A percentile compares a stretch with the other conserved stretches of the same genome.
Evolutionary conservation across 768 basidiomycete species (phyloP).

Genomic region (Kwoniella pini): DNA sequence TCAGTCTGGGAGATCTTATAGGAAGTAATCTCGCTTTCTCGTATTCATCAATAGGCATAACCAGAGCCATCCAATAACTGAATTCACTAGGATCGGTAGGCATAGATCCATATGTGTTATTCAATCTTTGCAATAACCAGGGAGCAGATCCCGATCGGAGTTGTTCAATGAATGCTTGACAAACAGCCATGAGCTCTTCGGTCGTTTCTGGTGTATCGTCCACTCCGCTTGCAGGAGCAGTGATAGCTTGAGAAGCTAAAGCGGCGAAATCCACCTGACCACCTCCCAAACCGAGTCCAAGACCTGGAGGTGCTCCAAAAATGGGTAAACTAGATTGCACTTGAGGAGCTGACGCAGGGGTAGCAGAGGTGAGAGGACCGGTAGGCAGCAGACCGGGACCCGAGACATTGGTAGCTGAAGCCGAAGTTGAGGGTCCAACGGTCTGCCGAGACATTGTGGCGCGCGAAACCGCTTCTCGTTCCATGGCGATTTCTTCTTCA

Average conservation of each 20-base stretch:
- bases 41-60: slow-evolving; percentile 86
- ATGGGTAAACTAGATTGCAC: background rate
- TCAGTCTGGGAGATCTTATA: slow-evolving; percentile 71
- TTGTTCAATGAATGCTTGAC: slow-evolving; percentile 65
- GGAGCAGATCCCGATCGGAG: slow-evolving; percentile 74
- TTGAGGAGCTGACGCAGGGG: no score
- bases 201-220: slow-evolving; percentile 56
- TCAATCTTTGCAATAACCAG: slow-evolving; percentile 87
- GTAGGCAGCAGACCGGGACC: background rate
- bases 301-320: background rate
- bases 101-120: slow-evolving; percentile 74
- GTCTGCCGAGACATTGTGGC: slow-evolving; percentile 12
- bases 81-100: slow-evolving; percentile 71
- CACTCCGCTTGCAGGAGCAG: slow-evolving; percentile 5
- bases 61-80: slow-evolving; percentile 85
- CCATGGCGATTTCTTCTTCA: slow-evolving; percentile 56
- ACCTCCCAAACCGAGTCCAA: background rate
- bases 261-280: slow-evolving; percentile 18
- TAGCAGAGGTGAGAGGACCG: no score
- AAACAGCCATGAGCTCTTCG: slow-evolving; percentile 63
- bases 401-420: slow-evolving; percentile 1
- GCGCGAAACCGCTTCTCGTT: slow-evolving; percentile 45
- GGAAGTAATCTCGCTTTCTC: slow-evolving; percentile 79
- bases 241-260: slow-evolving; percentile 13
- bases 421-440: background rate